Conservation (phyloP, 371 early-diverging fungal genomes). For the Mortierella sp. region DNA sequence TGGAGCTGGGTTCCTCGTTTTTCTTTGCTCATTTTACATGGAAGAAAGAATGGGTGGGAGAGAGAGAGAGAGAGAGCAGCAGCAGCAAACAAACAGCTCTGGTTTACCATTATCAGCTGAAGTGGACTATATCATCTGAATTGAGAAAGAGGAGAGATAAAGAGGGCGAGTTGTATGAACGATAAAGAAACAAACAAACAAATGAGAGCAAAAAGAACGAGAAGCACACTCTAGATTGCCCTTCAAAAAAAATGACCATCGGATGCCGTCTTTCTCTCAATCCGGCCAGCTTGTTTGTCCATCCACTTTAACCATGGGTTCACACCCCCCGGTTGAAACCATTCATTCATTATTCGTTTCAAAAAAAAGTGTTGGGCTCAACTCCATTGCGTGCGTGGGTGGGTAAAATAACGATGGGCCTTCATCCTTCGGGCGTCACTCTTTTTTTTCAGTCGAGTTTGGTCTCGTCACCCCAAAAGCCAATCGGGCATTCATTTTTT, state of each 20-base stretch:
- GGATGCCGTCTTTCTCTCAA: background rate
- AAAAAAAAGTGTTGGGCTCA: background rate
- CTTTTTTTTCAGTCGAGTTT: background rate
- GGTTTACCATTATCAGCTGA: conserved; percentile 9
- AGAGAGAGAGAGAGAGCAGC: background rate
- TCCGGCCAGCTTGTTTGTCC: background rate
- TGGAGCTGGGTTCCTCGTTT: background rate
- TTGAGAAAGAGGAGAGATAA: background rate
- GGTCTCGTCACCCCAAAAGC: background rate
- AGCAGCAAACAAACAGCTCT: background rate
- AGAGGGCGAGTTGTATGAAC: background rate
- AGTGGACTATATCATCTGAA: too few species aligned
- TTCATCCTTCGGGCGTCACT: background rate
- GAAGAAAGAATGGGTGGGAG: background rate
- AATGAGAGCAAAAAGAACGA: background rate
- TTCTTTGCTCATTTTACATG: background rate
- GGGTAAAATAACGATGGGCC: background rate
- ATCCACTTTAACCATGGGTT: background rate
- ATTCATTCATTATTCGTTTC: background rate
- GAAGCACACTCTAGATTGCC: conserved; percentile 4
- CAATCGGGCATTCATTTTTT: conserved; percentile 9
- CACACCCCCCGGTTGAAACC: background rate
- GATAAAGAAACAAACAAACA: background rate
- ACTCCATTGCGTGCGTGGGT: background rate
- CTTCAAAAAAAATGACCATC: background rate